phyloP scores from a whole-genome alignment of 345 rosid genomes.

The Hibiscus trionum region DNA sequence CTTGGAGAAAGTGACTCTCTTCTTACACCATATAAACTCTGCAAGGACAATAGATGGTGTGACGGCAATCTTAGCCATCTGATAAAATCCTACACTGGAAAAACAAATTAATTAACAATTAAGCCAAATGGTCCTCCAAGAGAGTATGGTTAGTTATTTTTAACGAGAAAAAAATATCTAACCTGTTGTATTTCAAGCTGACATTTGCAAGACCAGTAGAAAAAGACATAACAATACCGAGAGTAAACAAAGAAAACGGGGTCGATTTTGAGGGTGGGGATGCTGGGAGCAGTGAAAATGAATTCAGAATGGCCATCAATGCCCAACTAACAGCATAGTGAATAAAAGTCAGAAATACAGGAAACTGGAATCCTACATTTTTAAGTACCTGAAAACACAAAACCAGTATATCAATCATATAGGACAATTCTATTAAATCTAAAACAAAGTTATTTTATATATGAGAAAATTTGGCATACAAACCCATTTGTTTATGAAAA shows the following conservation, averaged over 20 bases:
- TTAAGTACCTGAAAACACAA: slow-evolving; percentile 56
- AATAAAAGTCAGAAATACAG: slow-evolving; percentile 77
- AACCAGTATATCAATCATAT: neutral
- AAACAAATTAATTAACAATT: neutral
- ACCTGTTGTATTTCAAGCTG: slow-evolving; percentile 97
- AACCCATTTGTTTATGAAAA: slow-evolving; percentile 91
- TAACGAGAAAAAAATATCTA: neutral
- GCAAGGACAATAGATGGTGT: slow-evolving; percentile 91
- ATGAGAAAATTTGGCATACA: neutral
- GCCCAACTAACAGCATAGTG: slow-evolving; percentile 77
- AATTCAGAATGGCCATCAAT: slow-evolving; percentile 74
- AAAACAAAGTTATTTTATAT: neutral
- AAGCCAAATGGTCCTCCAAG: neutral
- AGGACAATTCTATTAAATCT: neutral
- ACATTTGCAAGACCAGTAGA: slow-evolving; percentile 98
- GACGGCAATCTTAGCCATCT: slow-evolving; percentile 93
- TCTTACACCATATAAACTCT: slow-evolving; percentile 68
- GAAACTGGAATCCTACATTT: slow-evolving; percentile 79
- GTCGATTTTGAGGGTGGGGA: slow-evolving; percentile 66
- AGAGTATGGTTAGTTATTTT: neutral
- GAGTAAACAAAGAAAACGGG: slow-evolving; percentile 49
- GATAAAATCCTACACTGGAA: slow-evolving; percentile 87
- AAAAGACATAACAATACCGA: slow-evolving; percentile 83
- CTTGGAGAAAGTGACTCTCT: slow-evolving; percentile 69
- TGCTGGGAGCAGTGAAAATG: slow-evolving; percentile 58